Evolutionary conservation across 1,284 basidiomycete genomes (phyloP).

Genomic region (Austroboletus olivaceoglutinosus): DNA sequence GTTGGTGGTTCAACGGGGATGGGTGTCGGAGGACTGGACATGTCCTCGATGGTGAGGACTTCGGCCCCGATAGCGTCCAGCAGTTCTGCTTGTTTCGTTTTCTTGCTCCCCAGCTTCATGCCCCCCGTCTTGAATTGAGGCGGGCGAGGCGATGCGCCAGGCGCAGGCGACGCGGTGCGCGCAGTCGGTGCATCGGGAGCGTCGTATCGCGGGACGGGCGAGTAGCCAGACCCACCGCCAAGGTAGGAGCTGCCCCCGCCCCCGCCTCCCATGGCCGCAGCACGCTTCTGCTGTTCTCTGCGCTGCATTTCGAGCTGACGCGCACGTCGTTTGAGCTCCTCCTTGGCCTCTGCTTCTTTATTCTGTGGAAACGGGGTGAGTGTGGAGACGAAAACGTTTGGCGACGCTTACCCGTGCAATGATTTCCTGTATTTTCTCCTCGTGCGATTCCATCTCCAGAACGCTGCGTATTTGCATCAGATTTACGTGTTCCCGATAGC

Average conservation of each 20-base stretch:
- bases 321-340: slow-evolving; percentile 96
- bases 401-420: slow-evolving; percentile 75
- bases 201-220: slow-evolving; percentile 70
- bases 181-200: slow-evolving; percentile 48
- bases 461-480: slow-evolving; percentile 90
- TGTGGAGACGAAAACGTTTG: not conserved
- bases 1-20: slow-evolving; percentile 46
- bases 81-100: slow-evolving; percentile 83
- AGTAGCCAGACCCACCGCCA: slow-evolving; percentile 68
- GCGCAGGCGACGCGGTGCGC: slow-evolving; percentile 51
- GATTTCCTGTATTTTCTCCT: slow-evolving; percentile 99
- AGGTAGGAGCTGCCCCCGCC: slow-evolving; percentile 55
- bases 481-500: slow-evolving; percentile 93
- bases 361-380: slow-evolving; percentile 55
- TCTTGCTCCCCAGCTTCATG: slow-evolving; percentile 97
- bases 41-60: slow-evolving; percentile 57
- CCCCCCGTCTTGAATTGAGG: slow-evolving; percentile 93
- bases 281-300: slow-evolving; percentile 83
- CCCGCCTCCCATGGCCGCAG: slow-evolving; percentile 46
- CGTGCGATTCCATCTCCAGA: slow-evolving; percentile 98
- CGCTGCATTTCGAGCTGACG: slow-evolving; percentile 99
- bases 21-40: slow-evolving; percentile 58
- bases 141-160: slow-evolving; percentile 47
- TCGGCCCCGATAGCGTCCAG: slow-evolving; percentile 87
- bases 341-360: slow-evolving; percentile 99